phyloP scores from a whole-genome alignment of 139 green algal genomes.

The Protoeuglena noctilucae region DNA sequence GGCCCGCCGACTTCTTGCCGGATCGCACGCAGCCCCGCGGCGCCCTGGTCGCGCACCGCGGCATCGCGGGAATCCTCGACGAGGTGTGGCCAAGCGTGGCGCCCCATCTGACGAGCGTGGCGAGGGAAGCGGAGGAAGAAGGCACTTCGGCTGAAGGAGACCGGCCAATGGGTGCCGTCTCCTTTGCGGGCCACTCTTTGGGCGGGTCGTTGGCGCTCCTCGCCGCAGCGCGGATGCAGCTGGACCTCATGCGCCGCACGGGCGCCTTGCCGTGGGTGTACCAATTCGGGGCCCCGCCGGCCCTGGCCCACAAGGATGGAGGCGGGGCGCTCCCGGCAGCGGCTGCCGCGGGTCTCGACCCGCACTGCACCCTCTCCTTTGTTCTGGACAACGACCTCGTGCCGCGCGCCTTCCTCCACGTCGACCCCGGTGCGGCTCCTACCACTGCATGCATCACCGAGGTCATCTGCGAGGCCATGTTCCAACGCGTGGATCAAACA shows the following conservation, averaged over 20 bases:
- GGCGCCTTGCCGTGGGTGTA: no score
- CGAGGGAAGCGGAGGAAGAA: not conserved
- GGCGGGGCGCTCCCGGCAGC: no score
- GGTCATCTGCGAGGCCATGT: no score
- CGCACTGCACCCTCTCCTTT: no score
- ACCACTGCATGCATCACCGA: no score
- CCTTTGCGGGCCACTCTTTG: conserved; percentile 37
- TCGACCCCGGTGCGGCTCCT: no score
- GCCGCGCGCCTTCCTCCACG: conserved; percentile 36
- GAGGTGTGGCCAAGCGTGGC: no score
- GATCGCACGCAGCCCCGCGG: conserved; percentile 2
- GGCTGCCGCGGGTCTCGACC: no score
- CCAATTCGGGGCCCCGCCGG: conserved; percentile 42
- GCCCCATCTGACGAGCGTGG: no score
- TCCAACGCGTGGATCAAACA: no score
- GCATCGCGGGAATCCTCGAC: conserved; percentile 17
- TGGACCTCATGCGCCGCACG: no score
- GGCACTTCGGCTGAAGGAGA: conserved; percentile 7
- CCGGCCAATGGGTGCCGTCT: not conserved
- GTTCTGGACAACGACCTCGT: conserved; percentile 47
- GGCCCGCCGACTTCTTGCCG: conserved; percentile 24
- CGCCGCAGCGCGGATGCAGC: conserved; percentile 7
- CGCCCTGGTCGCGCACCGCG: conserved; percentile 30
- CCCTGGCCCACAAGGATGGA: no score
- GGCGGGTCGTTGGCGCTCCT: conserved; percentile 35